Percentiles rank a stretch among this genome's conserved stretches.
Evolutionary conservation across 371 early-diverging fungal species (phyloP).

Genomic region (Apophysomyces elegans): DNA sequence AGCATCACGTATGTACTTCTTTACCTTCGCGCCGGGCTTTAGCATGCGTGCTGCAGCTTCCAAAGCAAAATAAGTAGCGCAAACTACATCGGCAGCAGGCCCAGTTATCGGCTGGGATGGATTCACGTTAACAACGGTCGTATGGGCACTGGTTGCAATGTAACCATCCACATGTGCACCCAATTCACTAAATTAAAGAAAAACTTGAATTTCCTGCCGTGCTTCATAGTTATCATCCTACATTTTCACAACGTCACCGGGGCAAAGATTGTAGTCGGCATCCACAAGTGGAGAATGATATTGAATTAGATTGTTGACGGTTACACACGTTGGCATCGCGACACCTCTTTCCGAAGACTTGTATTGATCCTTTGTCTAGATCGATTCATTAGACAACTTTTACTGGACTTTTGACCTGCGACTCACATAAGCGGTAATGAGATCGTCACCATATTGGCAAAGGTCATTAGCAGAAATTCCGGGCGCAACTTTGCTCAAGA

Average conservation of each 20-base stretch:
- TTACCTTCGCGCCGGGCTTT: constrained; percentile 74
- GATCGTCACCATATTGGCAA: constrained; percentile 83
- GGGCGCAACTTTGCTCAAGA: constrained; percentile 58
- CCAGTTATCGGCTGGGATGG: constrained; percentile 71
- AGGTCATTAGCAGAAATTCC: constrained; percentile 76
- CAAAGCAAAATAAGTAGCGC: constrained; percentile 82
- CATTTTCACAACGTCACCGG: constrained; percentile 90
- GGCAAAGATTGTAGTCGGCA: constrained; percentile 57
- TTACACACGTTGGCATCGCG: constrained; percentile 84
- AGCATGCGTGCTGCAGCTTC: constrained; percentile 83
- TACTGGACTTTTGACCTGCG: background rate
- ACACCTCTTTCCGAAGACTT: constrained; percentile 80
- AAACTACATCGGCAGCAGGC: constrained; percentile 75
- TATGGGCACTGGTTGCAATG: constrained; percentile 86
- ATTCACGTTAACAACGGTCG: constrained; percentile 73
- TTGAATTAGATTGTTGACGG: constrained; percentile 80
- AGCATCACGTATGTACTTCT: background rate
- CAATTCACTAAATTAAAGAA: constrained; percentile 63
- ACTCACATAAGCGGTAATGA: constrained; percentile 68
- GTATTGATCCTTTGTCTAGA: constrained; percentile 70
- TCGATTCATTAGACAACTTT: background rate
- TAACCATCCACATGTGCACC: constrained; percentile 95
- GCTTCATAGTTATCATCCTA: constrained; percentile 35
- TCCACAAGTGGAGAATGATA: constrained; percentile 77
- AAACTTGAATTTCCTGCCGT: background rate